Percentiles rank a stretch among this genome's conserved stretches.
Conservation (phyloP, 345 rosid genomes). For the Noccaea bulbosa region DNA sequence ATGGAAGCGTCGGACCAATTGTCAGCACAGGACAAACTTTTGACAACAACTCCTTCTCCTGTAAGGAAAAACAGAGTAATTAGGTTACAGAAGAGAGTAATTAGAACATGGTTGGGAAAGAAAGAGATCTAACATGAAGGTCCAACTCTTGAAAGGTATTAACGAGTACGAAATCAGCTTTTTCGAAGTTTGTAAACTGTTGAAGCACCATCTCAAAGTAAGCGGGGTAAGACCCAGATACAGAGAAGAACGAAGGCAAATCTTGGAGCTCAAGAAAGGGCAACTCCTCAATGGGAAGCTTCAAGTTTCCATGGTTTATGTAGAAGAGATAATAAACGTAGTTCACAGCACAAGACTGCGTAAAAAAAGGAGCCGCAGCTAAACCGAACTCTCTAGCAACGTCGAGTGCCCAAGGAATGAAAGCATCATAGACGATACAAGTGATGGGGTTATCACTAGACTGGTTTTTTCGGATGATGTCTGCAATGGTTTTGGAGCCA, state of each 20-base stretch:
- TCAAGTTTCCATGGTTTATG: constrained; percentile 42
- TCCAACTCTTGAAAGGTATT: constrained; percentile 58
- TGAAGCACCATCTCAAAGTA: constrained; percentile 55
- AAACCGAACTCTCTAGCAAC: constrained; percentile 59
- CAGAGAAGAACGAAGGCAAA: constrained; percentile 58
- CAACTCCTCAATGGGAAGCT: constrained; percentile 48
- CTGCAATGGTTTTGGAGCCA: constrained; percentile 55
- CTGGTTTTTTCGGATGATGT: constrained; percentile 49
- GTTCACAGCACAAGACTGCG: constrained; percentile 67
- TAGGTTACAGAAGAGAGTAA: neutral
- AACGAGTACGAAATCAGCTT: constrained; percentile 53
- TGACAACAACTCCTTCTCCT: constrained; percentile 56
- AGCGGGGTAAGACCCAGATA: constrained; percentile 54
- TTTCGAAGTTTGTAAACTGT: constrained; percentile 52
- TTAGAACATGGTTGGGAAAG: neutral
- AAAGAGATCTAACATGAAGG: constrained; percentile 35
- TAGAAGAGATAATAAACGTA: constrained; percentile 55
- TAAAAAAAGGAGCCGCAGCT: constrained; percentile 57
- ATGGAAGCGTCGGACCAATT: constrained; percentile 71
- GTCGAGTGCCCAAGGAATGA: constrained; percentile 67
- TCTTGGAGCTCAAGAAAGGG: constrained; percentile 58
- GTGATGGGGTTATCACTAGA: constrained; percentile 47
- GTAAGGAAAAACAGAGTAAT: constrained; percentile 19
- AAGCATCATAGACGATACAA: constrained; percentile 66
- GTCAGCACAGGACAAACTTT: constrained; percentile 49